Evolutionary conservation across 805 yeast genomes (phyloP).

Genomic region (Myxozyma nipponensis): DNA sequence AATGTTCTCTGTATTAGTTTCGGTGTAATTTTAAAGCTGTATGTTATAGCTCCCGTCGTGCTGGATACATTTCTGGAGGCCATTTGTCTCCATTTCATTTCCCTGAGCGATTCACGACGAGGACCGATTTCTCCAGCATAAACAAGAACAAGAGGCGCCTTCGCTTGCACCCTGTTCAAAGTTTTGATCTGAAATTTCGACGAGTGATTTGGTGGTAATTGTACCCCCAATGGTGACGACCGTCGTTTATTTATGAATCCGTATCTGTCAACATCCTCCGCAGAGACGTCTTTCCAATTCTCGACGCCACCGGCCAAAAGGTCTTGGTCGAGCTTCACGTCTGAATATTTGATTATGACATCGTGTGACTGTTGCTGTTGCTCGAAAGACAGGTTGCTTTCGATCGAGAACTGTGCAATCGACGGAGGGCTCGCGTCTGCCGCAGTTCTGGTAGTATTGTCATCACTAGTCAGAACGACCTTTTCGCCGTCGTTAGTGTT

Average conservation of each 20-base stretch:
- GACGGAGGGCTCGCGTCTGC: no score
- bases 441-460: background rate
- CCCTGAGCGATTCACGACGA: conserved; percentile 6
- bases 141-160: background rate
- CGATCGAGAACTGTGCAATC: background rate
- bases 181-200: background rate
- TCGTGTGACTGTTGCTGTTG: conserved; percentile 1
- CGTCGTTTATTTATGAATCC: conserved; percentile 13
- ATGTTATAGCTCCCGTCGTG: background rate
- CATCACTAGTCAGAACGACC: background rate
- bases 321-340: background rate
- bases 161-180: background rate
- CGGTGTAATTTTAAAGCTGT: conserved; percentile 7
- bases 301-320: conserved; percentile 25
- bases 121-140: background rate
- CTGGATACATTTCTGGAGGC: conserved; percentile 2
- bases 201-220: background rate
- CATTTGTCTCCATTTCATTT: conserved; percentile 13
- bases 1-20: conserved; percentile 15
- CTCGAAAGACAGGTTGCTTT: background rate
- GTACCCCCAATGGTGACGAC: background rate
- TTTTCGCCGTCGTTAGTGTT: background rate
- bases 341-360: conserved; percentile 1
- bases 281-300: conserved; percentile 19
- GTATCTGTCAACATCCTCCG: conserved; percentile 22